Percentiles rank a stretch among this genome's conserved stretches.
Conservation (phyloP, 2,329 filamentous ascomycete genomes). For the Ploettnerulaceae sp. region DNA sequence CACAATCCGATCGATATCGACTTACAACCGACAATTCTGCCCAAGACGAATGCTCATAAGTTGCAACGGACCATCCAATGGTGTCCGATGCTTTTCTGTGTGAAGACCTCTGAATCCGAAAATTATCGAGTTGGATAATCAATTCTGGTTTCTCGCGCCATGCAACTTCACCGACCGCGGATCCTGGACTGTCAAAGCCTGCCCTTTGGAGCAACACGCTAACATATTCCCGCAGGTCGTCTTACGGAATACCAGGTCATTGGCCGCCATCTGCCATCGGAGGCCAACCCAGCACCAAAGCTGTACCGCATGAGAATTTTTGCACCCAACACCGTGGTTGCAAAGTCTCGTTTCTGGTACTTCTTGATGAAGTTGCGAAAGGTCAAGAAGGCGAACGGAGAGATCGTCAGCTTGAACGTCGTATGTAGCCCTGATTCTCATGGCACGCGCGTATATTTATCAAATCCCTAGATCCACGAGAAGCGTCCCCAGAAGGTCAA, state of each 20-base stretch:
- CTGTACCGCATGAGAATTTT: conserved; percentile 99
- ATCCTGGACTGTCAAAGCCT: not conserved
- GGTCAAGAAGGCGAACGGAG: conserved; percentile 99
- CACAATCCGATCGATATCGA: not conserved
- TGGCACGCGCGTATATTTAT: conserved; percentile 14
- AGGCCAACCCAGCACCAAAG: conserved; percentile 94
- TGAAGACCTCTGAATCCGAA: not conserved
- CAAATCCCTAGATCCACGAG: conserved; percentile 73
- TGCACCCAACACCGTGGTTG: conserved; percentile 93
- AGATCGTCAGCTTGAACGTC: conserved; percentile 96
- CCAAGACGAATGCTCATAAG: no score
- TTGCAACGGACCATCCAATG: no score
- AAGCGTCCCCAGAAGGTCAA: conserved; percentile 99
- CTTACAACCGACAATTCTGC: no score
- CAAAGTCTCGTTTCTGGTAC: conserved; percentile 99
- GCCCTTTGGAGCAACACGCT: conserved; percentile 13
- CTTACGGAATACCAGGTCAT: conserved; percentile 99
- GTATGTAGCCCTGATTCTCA: conserved; percentile 51
- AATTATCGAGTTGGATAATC: not conserved
- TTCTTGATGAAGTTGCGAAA: conserved; percentile 98
- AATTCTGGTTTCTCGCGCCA: no score
- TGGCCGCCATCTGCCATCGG: conserved; percentile 96
- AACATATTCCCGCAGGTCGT: conserved; percentile 64
- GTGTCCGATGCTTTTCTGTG: not conserved
- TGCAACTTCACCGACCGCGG: not conserved